Percentiles rank a stretch among this genome's conserved stretches.
Conservation (phyloP, 2,329 filamentous ascomycete genomes). For the Fusarium brachygibbosum region DNA sequence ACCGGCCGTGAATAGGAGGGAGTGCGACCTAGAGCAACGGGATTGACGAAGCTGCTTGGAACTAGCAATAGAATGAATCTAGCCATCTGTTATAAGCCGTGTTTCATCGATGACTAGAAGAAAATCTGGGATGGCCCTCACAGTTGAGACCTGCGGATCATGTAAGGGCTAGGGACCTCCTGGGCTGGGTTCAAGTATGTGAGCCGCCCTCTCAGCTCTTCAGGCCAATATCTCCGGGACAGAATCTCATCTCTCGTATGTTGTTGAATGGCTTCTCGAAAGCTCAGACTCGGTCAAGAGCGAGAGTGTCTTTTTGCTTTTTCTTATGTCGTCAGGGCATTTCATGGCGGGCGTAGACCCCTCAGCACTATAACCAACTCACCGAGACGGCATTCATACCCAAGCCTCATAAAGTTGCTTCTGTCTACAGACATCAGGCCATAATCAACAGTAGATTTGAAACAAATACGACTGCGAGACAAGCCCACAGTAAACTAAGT, state of each 20-base stretch:
- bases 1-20: constrained; percentile 20
- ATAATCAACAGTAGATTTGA: constrained; percentile 19
- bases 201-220: constrained; percentile 5
- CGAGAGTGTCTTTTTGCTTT: constrained; percentile 23
- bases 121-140: neutral
- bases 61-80: constrained; percentile 8
- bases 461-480: constrained; percentile 11
- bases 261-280: neutral
- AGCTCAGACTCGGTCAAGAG: neutral
- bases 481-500: neutral
- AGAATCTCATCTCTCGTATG: neutral
- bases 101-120: constrained; percentile 2
- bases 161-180: neutral
- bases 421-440: constrained; percentile 28
- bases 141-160: neutral
- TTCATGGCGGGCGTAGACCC: constrained; percentile 8
- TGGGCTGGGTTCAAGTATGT: neutral
- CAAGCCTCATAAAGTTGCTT: constrained; percentile 28
- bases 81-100: neutral
- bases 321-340: constrained; percentile 14
- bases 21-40: constrained; percentile 7
- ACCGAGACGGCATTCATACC: constrained; percentile 2
- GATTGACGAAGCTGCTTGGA: constrained; percentile 2
- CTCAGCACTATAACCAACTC: constrained; percentile 10
- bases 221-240: neutral